Evolutionary conservation across 768 basidiomycete species (phyloP), one percentile per base, ranked within the genome.

Genomic region (Panus rudis): DNA sequence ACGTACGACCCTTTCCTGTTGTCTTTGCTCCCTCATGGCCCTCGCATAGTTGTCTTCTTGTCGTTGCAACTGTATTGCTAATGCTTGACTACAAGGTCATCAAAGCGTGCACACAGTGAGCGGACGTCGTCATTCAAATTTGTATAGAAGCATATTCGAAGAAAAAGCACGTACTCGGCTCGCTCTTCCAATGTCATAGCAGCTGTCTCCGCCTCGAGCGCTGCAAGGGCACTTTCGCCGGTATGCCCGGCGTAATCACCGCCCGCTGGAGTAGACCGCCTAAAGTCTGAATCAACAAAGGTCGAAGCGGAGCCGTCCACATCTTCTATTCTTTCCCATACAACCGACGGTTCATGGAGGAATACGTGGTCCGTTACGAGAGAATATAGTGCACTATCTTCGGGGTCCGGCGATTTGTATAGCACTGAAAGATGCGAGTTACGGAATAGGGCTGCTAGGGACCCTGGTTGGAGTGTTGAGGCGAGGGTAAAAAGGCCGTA

Each of bases 261-360:
- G 0, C 89, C 91, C 0, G 73, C 76, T 1, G 89, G 86, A 33
- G 67, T 78, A 6, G 84, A 67, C 10, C 60, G 67, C 26, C 72
- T 60, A 45, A 94, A 84, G 35, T 78, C 65, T 1, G 78, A 74
- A 57, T 92, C 90, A 17, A 85, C 85, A 54, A 92, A 94, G 4
- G 75, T 74, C 23, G 84, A 78, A 49, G 70, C 80, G 2, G 77
- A 72, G 1, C 89, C 89, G 47, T 94, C 91, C 23, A 92, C 73
- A 54, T 94, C 92, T 52, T 87, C 88, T 22, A 96, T 65, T 16
- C 83, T 78, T 63, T 96, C 92, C 92, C 92, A 96, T 3, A 92
- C 84, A 20, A 94, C 77, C 14, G 78, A 78, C 0, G 79, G 69
- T 58, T 94, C 92, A 44, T 76, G 61, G 2, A 81, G 63, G 59